A percentile compares a stretch with the other conserved stretches of the same genome.
Conservation (phyloP, 202 grass and related monocot species). For the Zoysia matrella region DNA sequence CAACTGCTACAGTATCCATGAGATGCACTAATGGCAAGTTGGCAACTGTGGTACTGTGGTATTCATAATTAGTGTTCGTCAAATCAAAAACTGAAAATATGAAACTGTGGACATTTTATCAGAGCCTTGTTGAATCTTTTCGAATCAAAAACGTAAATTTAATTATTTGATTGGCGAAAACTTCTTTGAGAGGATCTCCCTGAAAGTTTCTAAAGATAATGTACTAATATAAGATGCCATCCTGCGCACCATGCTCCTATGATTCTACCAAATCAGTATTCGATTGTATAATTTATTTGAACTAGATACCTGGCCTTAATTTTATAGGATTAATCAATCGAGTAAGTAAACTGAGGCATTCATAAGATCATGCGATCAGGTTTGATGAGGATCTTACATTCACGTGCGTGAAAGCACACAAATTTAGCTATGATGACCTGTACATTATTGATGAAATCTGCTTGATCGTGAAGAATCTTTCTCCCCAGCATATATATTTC, state of each 20-base stretch:
- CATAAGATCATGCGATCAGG: conserved; percentile 26
- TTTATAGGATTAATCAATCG: conserved; percentile 26
- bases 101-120: neutral
- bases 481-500: conserved; percentile 3
- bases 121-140: too few relatives aligned
- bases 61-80: neutral
- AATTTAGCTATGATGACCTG: conserved; percentile 12
- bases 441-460: conserved; percentile 36
- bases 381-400: conserved; percentile 49
- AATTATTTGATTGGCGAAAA: neutral
- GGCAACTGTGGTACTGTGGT: neutral
- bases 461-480: conserved; percentile 36
- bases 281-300: conserved; percentile 6
- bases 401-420: conserved; percentile 29
- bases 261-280: neutral
- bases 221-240: conserved; percentile 4
- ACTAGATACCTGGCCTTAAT: neutral
- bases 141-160: neutral
- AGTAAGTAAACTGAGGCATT: conserved; percentile 9
- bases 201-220: conserved; percentile 24
- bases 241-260: conserved; percentile 3
- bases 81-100: neutral
- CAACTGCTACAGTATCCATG: conserved; percentile 11
- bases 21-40: neutral
- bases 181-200: too few relatives aligned